Evolutionary conservation across 179 eudicot species (phyloP), one percentile per base, ranked within the genome.

Genomic region (Carnegiea gigantea): DNA sequence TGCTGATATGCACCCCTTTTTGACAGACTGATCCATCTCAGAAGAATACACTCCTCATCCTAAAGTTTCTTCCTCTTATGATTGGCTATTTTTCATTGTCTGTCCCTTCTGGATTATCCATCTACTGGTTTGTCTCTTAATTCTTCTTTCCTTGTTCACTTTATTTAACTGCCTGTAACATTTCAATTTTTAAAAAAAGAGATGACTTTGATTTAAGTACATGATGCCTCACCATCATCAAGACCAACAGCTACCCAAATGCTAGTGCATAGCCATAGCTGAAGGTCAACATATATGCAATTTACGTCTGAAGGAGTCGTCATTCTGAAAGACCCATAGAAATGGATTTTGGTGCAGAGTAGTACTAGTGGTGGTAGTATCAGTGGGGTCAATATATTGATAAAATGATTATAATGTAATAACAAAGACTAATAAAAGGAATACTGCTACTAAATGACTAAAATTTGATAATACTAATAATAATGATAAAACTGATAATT

Each of bases 11-110:
- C 9, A 36, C 70, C 70, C 70, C 30, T 62, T 62, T 82, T 87
- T 88, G 84, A 75, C 94, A 96, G 99, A 89, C 89, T 81, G 99
- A 96, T 87, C 99, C 98, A 77, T 44, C 95, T 85, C 98, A 94
- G 85, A 96, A 96, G 93, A 96, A 93, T 86, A 85, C 99, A n/a
- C 95, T 94, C 76, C 95, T 96, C 71, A 51, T 95, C 83, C 89
- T 96, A 76, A 96, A 96, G 93, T 93, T 96, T 86, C 97, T 96
- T 70, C 99, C 99, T 9, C 91, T 96, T 62, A 94, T 96, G 99
- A 96, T 96, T 87, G 99, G 99, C 80, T 96, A 96, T 89, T 96
- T 96, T 87, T 87, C 99, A 33, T 83, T 96, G 85, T 95, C 99
- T 40, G 99, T 96, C 75, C 99, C 99, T 70, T 95, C 99, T 65